Conservation (phyloP, 2,329 filamentous ascomycete genomes). For the Diaporthe aspalathi region DNA sequence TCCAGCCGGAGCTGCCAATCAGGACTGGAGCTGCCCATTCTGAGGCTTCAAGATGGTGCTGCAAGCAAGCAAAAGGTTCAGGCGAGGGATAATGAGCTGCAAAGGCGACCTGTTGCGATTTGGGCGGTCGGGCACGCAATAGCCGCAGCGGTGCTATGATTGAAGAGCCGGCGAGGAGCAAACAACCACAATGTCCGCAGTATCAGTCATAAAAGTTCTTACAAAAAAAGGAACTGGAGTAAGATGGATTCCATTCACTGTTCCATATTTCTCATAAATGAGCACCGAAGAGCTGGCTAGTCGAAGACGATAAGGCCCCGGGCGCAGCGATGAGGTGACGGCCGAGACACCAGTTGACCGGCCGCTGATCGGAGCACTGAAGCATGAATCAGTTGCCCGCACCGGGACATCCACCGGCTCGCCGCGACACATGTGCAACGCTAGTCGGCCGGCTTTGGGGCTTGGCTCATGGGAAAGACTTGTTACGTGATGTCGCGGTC, state of each 20-base stretch:
- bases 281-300: background rate
- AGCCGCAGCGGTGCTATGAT: background rate
- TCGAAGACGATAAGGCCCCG: background rate
- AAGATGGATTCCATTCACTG: background rate
- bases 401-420: background rate
- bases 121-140: background rate
- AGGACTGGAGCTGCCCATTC: conserved; percentile 12
- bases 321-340: background rate
- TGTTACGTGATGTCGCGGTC: conserved; percentile 1
- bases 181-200: background rate
- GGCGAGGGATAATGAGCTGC: too few species aligned
- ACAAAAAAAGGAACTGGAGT: background rate
- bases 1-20: conserved; percentile 31
- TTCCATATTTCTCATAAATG: background rate
- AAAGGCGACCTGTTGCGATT: background rate
- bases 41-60: background rate
- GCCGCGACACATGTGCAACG: background rate
- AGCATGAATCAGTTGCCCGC: conserved; percentile 2
- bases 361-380: conserved; percentile 12
- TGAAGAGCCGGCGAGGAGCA: background rate
- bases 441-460: conserved; percentile 12
- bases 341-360: background rate
- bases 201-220: background rate
- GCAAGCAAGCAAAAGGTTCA: background rate
- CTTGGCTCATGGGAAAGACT: background rate